Conservation (phyloP, 139 green algal species). For the Dunaliella primolecta region DNA sequence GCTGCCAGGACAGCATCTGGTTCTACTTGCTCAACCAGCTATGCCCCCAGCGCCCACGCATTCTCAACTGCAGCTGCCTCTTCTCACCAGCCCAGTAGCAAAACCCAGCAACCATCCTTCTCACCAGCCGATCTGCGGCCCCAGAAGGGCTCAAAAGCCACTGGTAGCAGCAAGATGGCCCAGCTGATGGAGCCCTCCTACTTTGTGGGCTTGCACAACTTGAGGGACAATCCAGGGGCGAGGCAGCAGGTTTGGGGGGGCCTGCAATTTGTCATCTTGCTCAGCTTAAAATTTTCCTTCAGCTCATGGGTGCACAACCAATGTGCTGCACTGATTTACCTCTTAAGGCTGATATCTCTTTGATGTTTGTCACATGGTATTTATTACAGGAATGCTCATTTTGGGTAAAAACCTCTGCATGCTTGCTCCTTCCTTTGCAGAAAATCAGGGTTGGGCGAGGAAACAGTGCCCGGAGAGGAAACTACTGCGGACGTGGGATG, state of each 20-base stretch:
- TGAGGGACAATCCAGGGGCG: conserved; percentile 67
- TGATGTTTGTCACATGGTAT: too few species aligned
- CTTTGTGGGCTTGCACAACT: conserved; percentile 53
- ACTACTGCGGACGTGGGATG: conserved; percentile 49
- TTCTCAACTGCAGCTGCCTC: too few species aligned
- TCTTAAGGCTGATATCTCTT: too few species aligned
- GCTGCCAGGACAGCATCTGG: too few species aligned
- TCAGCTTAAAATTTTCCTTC: not conserved
- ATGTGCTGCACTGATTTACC: too few species aligned
- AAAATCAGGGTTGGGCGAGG: conserved; percentile 41
- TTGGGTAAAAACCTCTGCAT: too few species aligned
- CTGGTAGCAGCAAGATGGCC: not conserved
- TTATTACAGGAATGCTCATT: too few species aligned
- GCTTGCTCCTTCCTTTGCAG: conserved; percentile 27
- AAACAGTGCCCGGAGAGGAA: conserved; percentile 29
- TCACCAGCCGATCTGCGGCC: not conserved
- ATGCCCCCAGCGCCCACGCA: too few species aligned
- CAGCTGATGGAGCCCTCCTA: conserved; percentile 11
- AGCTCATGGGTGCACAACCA: too few species aligned
- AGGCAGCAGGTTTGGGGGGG: conserved; percentile 42
- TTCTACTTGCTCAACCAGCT: not conserved
- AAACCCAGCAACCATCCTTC: not conserved
- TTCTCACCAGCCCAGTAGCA: too few species aligned
- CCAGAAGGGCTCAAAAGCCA: too few species aligned
- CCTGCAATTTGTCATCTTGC: not conserved